These are phyloP conservation scores for Phlyctochytrium bullatum DNA, from an alignment of 192 early-diverging fungal genomes.

Conservation along the genomic window DNA sequence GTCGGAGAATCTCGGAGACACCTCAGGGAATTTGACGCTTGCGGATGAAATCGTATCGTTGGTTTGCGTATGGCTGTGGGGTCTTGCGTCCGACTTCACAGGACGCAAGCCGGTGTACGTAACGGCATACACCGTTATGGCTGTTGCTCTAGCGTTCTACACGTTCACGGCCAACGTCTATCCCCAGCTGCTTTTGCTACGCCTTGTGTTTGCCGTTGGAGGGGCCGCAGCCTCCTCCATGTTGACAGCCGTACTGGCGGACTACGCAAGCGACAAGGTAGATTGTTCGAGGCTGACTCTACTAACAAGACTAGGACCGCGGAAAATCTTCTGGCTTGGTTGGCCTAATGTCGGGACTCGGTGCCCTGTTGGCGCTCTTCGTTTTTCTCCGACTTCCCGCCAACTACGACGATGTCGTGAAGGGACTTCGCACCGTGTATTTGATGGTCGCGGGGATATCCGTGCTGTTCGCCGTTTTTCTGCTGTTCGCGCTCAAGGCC, in stretches of 20 bases:
- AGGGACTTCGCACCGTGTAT: slow-evolving; percentile 38
- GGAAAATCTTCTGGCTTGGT: slow-evolving; percentile 53
- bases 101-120: slow-evolving; percentile 56
- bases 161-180: slow-evolving; percentile 55
- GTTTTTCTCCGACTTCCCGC: slow-evolving; percentile 49
- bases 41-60: slow-evolving; percentile 65
- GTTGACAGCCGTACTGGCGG: slow-evolving; percentile 66
- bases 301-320: slow-evolving; percentile 18
- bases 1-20: slow-evolving; percentile 28
- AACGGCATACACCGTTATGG: slow-evolving; percentile 50
- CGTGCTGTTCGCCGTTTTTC: slow-evolving; percentile 38
- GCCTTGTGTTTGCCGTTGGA: slow-evolving; percentile 68
- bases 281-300: neutral
- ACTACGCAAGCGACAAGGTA: slow-evolving; percentile 50
- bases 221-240: slow-evolving; percentile 59
- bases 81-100: slow-evolving; percentile 56
- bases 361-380: slow-evolving; percentile 57
- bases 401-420: slow-evolving; percentile 21
- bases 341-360: slow-evolving; percentile 59
- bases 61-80: slow-evolving; percentile 55
- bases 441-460: slow-evolving; percentile 33
- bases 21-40: slow-evolving; percentile 58
- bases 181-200: slow-evolving; percentile 54
- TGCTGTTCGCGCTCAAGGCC: slow-evolving; percentile 23
- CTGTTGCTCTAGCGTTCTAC: slow-evolving; percentile 47